Evolutionary conservation across 202 grass and related monocot species (phyloP), one percentile per base, ranked within the genome.

Genomic region (Zizania palustris): DNA sequence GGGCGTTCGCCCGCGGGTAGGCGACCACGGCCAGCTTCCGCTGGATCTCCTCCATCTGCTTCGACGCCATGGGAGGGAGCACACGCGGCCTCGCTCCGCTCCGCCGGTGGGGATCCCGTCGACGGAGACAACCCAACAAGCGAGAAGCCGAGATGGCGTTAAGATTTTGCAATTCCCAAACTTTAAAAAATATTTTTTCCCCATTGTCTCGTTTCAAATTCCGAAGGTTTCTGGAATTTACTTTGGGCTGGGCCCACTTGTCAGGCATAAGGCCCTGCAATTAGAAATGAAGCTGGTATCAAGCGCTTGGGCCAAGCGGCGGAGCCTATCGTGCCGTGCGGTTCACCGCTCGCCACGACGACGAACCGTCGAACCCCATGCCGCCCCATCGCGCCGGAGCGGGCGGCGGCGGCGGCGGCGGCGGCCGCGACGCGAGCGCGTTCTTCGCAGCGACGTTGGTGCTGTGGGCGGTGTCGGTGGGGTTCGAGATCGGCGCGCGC

Each of bases 21-120:
- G 83, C 83, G 34, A 94, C 83, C 73, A 93, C 28, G 12, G 80
- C 71, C 44, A 98, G 82, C 84, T 98, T 98, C 89, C 89, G 82
- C 81, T 98, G 95, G 79, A 98, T 88, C 89, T 88, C 92, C 85
- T 98, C 95, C 95, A 98, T 98, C 71, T 94, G 95, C 87, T 91
- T 98, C 34, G 95, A 94, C 80, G 95, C 95, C 95, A 98, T 94
- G 79, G 55, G 15, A 13, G 28, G 28, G 28, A 28, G 35, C 46
- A 41, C 58, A 13, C 22, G 71, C 48, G 60, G 39, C 22, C 58
- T 46, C 60, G 20, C 68, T 51, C 39, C 50, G 28, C 28, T 28
- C 28, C 28, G 40, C 46, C 21, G 28, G 28, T 28, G 28, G 28
- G 28, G 28, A 28, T 28, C 28, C 1, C 28, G 50, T 6, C 42